phyloP scores from a whole-genome alignment of 768 basidiomycete species.

The Tulasnella sp. region DNA sequence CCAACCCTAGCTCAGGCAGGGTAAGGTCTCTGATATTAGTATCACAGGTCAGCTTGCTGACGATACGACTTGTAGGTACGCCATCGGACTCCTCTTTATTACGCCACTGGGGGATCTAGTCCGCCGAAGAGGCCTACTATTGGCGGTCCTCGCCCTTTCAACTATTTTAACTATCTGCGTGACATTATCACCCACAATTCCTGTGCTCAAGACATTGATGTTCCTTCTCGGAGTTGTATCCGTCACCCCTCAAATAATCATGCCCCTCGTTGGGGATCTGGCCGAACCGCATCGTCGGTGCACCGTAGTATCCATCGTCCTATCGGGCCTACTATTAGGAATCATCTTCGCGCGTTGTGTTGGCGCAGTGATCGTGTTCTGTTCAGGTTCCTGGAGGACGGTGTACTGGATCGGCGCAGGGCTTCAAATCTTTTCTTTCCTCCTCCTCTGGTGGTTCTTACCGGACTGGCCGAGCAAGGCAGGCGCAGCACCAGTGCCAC shows the following conservation, averaged over 20 bases:
- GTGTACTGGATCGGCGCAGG: slow-evolving; percentile 46
- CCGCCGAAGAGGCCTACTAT: slow-evolving; percentile 64
- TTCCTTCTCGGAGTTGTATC: slow-evolving; percentile 67
- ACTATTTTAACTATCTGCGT: slow-evolving; percentile 65
- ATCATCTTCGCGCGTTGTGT: slow-evolving; percentile 72
- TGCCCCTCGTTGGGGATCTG: slow-evolving; percentile 77
- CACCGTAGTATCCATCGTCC: slow-evolving; percentile 62
- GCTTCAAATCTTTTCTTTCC: slow-evolving; percentile 30
- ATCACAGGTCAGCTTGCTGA: slow-evolving; percentile 15
- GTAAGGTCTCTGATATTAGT: not conserved
- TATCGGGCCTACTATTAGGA: slow-evolving; percentile 55
- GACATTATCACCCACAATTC: slow-evolving; percentile 54
- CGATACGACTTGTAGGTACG: slow-evolving; percentile 48
- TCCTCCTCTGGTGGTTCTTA: slow-evolving; percentile 38
- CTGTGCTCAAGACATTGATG: slow-evolving; percentile 60
- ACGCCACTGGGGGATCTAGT: slow-evolving; percentile 81
- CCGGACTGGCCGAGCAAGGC: slow-evolving; percentile 44
- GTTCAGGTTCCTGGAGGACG: slow-evolving; percentile 53
- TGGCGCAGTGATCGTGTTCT: slow-evolving; percentile 69
- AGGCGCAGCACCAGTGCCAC: not conserved
- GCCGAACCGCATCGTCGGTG: slow-evolving; percentile 70
- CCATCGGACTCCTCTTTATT: slow-evolving; percentile 65
- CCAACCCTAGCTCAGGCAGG: slow-evolving; percentile 37
- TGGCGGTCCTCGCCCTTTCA: slow-evolving; percentile 53
- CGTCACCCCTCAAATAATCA: slow-evolving; percentile 59